Evolutionary conservation across 805 yeast species (phyloP).

Genomic region (Wickerhamiella azyma): DNA sequence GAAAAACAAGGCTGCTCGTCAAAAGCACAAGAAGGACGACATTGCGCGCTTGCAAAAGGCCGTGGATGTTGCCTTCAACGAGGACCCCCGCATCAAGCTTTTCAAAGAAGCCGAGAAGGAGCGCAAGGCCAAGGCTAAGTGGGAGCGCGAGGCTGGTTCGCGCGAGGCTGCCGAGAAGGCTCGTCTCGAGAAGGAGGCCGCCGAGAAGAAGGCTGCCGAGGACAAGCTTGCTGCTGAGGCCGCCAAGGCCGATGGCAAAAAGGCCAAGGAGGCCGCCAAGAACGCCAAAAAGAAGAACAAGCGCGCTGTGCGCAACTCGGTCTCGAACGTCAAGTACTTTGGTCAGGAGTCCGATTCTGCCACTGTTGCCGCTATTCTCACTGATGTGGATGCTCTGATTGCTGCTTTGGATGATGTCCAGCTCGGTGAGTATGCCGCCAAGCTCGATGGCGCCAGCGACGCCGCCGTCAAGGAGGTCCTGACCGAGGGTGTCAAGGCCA

Average conservation of each 20-base stretch:
- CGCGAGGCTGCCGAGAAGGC: conserved; percentile 94
- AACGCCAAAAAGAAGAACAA: conserved; percentile 96
- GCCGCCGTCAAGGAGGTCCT: conserved; percentile 35
- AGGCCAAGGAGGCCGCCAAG: conserved; percentile 90
- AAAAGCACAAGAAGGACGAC: conserved; percentile 96
- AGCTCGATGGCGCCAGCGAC: conserved; percentile 38
- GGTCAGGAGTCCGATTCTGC: conserved; percentile 70
- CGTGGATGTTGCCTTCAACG: conserved; percentile 74
- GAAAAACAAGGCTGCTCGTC: conserved; percentile 91
- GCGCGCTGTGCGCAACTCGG: conserved; percentile 69
- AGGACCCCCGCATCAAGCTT: conserved; percentile 88
- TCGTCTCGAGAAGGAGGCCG: conserved; percentile 74
- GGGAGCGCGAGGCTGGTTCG: conserved; percentile 97
- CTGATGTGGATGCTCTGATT: conserved; percentile 65
- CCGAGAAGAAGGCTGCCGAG: conserved; percentile 62
- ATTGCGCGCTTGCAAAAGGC: conserved; percentile 75
- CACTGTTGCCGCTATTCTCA: conserved; percentile 25
- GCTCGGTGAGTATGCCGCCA: conserved; percentile 59
- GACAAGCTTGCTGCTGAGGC: conserved; percentile 59
- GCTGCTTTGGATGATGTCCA: conserved; percentile 70
- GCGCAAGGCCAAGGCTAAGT: conserved; percentile 86
- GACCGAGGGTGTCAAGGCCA: conserved; percentile 14
- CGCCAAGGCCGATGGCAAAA: conserved; percentile 50
- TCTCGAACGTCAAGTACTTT: conserved; percentile 73
- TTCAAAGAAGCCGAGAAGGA: conserved; percentile 91